Evolutionary conservation across 345 rosid species (phyloP), one percentile per base, ranked within the genome.

Genomic region (Hibiscus tridactylites): DNA sequence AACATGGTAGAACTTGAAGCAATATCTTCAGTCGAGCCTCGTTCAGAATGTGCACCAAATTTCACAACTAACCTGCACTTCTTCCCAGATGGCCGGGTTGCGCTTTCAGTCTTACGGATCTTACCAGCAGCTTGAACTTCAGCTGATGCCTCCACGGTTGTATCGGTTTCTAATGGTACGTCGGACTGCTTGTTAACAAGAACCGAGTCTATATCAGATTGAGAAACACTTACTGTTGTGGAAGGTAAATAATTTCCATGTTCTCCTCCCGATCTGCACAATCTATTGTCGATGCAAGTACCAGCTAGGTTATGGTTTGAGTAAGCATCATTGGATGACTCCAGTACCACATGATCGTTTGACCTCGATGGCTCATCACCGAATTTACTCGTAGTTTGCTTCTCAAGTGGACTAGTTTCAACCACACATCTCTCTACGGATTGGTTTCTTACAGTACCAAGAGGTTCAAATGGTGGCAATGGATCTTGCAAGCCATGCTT

Each of bases 401-500:
- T 79, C 75, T 74, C 80, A 12, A 76, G 19, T 5, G 83, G 78
- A 60, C 60, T 56, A 77, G 76, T 65, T 69, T 79, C 84, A 73
- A 82, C 83, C 37, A n/a, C 47, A 75, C 76, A 78, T 78, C 68
- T 77, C 80, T 66, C 64, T 26, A 70, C 39, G 28, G 83, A 70
- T 73, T 77, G 86, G 77, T 81, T 82, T 31, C 79, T 85, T 50
- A 79, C 79, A 4, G 81, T 56, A 72, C 81, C 82, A 73, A 77
- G 72, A 70, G 72, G 50, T 80, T 88, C 90, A 85, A 95, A 90
- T 16, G 97, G 98, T 71, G 99, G 98, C 70, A 95, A 83, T 21
- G 88, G 88, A 74, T 89, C 90, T 71, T 84, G 87, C 85, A 92
- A 83, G 70, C 99, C 99, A 88, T 95, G 94, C 72, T 85, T 84